A percentile compares a stretch with the other conserved stretches of the same genome.
Conservation (phyloP, 768 basidiomycete genomes). For the Lentinula sp. region DNA sequence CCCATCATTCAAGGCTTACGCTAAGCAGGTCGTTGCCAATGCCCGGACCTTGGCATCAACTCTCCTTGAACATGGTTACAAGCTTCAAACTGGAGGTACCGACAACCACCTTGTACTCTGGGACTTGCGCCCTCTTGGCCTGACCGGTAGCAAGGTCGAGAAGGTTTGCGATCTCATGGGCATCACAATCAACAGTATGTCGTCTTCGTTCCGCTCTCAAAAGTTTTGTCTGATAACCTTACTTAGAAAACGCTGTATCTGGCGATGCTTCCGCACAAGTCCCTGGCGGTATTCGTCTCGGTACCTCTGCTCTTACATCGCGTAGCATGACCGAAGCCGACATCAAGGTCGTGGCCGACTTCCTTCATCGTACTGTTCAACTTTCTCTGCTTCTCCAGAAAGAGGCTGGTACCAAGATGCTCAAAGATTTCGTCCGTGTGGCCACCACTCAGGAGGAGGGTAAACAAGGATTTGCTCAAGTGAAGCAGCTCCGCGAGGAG, state of each 20-base stretch:
- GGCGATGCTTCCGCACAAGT: constrained; percentile 94
- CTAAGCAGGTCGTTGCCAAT: constrained; percentile 91
- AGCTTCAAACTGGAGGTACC: constrained; percentile 93
- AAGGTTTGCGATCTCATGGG: constrained; percentile 96
- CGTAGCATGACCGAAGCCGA: constrained; percentile 89
- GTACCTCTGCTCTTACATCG: constrained; percentile 90
- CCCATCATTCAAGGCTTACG: constrained; percentile 87
- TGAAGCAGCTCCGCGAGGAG: constrained; percentile 71
- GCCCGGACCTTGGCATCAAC: constrained; percentile 68
- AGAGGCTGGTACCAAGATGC: constrained; percentile 89
- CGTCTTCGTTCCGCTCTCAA: not conserved
- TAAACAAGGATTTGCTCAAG: constrained; percentile 63
- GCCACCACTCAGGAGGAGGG: constrained; percentile 66
- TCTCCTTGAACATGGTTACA: constrained; percentile 80
- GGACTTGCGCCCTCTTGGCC: constrained; percentile 91
- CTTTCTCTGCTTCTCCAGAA: constrained; percentile 86
- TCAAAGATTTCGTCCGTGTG: constrained; percentile 92
- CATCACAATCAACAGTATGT: constrained; percentile 92
- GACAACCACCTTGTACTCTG: constrained; percentile 98
- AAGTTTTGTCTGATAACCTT: not conserved
- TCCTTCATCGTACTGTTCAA: constrained; percentile 94
- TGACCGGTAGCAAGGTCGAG: constrained; percentile 98
- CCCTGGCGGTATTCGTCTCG: constrained; percentile 95
- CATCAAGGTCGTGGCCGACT: constrained; percentile 79
- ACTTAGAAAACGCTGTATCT: constrained; percentile 88